Conservation (phyloP, 148 eudicot species). For the Rhododendron ferrugineum region DNA sequence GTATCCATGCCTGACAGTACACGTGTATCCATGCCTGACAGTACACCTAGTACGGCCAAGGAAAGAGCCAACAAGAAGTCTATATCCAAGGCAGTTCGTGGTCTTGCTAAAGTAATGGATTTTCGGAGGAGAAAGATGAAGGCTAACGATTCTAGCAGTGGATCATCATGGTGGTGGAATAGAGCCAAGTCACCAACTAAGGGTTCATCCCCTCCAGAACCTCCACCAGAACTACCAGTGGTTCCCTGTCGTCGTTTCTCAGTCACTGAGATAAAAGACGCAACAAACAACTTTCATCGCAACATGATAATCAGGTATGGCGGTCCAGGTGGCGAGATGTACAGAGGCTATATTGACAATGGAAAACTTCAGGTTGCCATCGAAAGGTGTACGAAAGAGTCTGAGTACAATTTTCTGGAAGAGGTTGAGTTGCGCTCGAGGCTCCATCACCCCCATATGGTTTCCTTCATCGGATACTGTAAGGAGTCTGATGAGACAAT, state of each 20-base stretch:
- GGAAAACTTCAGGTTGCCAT: neutral
- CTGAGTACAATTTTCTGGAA: neutral
- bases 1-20: too few relatives aligned
- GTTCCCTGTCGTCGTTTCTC: neutral
- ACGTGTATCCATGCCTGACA: neutral
- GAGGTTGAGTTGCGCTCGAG: conserved; percentile 7
- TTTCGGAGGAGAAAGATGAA: neutral
- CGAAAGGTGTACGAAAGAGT: conserved; percentile 3
- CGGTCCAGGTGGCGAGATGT: neutral
- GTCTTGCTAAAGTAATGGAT: neutral
- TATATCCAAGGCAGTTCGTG: neutral
- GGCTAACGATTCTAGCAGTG: neutral
- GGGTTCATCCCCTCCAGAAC: neutral
- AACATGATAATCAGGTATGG: neutral
- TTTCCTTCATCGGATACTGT: conserved; percentile 14
- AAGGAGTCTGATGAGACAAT: conserved; percentile 2
- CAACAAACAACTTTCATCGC: conserved; percentile 9
- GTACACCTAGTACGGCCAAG: neutral
- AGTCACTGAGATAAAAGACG: neutral
- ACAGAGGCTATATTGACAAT: conserved; percentile 2
- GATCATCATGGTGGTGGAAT: neutral
- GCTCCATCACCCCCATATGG: conserved; percentile 1
- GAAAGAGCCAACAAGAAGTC: neutral
- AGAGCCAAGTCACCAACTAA: neutral
- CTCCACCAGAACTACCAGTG: neutral